phyloP scores from a whole-genome alignment of 2,329 filamentous ascomycete species.

The Mycosphaerella sp. region DNA sequence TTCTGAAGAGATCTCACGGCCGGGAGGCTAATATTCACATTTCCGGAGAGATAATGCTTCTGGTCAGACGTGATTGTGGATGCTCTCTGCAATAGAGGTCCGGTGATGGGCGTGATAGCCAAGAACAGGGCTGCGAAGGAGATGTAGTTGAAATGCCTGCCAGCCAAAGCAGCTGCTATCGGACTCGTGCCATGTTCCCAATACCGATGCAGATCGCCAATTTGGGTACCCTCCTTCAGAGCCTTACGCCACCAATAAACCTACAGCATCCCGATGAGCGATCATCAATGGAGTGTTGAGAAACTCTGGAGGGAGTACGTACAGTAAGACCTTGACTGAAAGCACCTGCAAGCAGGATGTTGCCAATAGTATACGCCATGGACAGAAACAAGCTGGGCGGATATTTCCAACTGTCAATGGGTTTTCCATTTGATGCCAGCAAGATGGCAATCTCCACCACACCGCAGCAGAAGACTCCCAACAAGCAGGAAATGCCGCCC shows the following conservation, averaged over 20 bases:
- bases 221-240: slow-evolving; percentile 13
- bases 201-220: slow-evolving; percentile 16
- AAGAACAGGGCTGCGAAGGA: slow-evolving; percentile 16
- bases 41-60: slow-evolving; percentile 6
- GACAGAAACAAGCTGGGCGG: slow-evolving; percentile 17
- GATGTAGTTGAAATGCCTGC: slow-evolving; percentile 15
- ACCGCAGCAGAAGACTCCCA: slow-evolving; percentile 12
- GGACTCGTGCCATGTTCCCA: slow-evolving; percentile 16
- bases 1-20: slow-evolving; percentile 8
- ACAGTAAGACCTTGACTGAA: slow-evolving; percentile 16
- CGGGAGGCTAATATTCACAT: slow-evolving; percentile 7
- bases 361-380: slow-evolving; percentile 16
- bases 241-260: slow-evolving; percentile 18
- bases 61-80: slow-evolving; percentile 12
- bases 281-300: not conserved
- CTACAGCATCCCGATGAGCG: not conserved
- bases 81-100: slow-evolving; percentile 16
- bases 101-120: slow-evolving; percentile 16
- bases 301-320: not conserved
- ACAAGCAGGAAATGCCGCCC: slow-evolving; percentile 12
- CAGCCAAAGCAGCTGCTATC: slow-evolving; percentile 12
- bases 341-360: slow-evolving; percentile 14
- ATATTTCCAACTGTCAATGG: slow-evolving; percentile 16
- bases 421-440: slow-evolving; percentile 9
- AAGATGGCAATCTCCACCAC: slow-evolving; percentile 14